Evolutionary conservation across 1,284 basidiomycete genomes (phyloP).

Genomic region (Irpex lacteus): DNA sequence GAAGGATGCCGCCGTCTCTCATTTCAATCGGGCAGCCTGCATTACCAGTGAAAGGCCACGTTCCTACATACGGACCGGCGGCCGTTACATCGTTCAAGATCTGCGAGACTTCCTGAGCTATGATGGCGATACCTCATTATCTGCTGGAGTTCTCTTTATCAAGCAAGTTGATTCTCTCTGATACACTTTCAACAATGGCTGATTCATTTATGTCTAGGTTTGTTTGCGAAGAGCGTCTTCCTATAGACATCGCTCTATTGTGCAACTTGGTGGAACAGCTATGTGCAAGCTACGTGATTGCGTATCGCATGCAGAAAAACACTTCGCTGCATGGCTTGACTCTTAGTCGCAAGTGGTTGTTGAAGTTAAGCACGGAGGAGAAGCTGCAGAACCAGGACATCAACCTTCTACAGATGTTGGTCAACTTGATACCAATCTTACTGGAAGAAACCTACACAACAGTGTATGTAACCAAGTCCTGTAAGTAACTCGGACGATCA

Average conservation of each 20-base stretch:
- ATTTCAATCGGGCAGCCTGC: slow-evolving; percentile 18
- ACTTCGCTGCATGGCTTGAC: slow-evolving; percentile 38
- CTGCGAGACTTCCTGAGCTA: slow-evolving; percentile 25
- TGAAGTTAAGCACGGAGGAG: slow-evolving; percentile 17
- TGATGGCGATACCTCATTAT: slow-evolving; percentile 22
- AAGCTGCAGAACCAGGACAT: not conserved
- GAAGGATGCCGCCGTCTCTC: slow-evolving; percentile 3
- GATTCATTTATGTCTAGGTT: slow-evolving; percentile 32
- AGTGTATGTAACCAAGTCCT: not conserved
- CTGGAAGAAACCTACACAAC: not conserved
- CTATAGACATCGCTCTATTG: slow-evolving; percentile 39
- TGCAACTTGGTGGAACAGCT: slow-evolving; percentile 47
- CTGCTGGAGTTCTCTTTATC: slow-evolving; percentile 29
- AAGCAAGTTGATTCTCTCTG: slow-evolving; percentile 13
- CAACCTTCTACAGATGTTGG: not conserved
- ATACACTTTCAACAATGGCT: not conserved
- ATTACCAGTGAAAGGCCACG: slow-evolving; percentile 11
- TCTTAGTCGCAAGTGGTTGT: slow-evolving; percentile 49
- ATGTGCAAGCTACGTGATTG: slow-evolving; percentile 35
- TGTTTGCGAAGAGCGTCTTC: slow-evolving; percentile 31
- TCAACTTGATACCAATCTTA: not conserved
- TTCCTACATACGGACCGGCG: slow-evolving; percentile 9
- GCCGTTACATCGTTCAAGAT: slow-evolving; percentile 35
- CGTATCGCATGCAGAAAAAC: slow-evolving; percentile 22
- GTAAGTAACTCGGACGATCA: not conserved